Evolutionary conservation across 257 asterid genomes (phyloP).

Genomic region (Orobanche coerulescens): DNA sequence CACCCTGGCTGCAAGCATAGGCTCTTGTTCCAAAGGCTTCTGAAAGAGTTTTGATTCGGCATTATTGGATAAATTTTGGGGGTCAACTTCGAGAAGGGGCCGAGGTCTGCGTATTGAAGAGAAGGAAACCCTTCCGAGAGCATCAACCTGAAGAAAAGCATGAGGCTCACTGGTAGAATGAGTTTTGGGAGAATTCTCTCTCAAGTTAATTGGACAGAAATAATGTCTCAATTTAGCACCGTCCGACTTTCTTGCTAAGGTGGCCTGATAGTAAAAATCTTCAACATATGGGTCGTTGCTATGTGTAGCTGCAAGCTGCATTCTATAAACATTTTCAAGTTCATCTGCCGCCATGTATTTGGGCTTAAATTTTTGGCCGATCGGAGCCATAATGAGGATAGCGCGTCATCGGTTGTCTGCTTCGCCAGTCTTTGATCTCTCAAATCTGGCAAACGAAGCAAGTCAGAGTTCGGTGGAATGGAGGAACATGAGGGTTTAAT

Average conservation of each 20-base stretch:
- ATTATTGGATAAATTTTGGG: slow-evolving; percentile 7
- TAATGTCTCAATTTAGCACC: slow-evolving; percentile 74
- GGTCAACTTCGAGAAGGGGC: slow-evolving; percentile 85
- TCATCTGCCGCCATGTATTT: slow-evolving; percentile 84
- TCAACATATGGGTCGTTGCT: slow-evolving; percentile 89
- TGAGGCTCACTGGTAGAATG: slow-evolving; percentile 76
- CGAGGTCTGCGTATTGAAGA: slow-evolving; percentile 93
- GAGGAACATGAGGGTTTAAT: slow-evolving; percentile 43
- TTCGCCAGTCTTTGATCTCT: slow-evolving; percentile 74
- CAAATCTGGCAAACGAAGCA: slow-evolving; percentile 55
- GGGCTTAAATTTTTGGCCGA: slow-evolving; percentile 61
- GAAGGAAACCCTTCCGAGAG: slow-evolving; percentile 86
- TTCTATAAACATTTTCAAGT: slow-evolving; percentile 70
- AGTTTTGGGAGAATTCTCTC: slow-evolving; percentile 53
- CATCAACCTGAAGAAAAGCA: slow-evolving; percentile 88
- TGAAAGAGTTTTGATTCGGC: slow-evolving; percentile 48
- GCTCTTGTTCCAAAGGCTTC: slow-evolving; percentile 96
- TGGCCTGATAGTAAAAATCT: slow-evolving; percentile 89
- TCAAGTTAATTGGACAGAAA: slow-evolving; percentile 68
- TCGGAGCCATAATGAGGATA: slow-evolving; percentile 49
- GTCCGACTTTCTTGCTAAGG: slow-evolving; percentile 68
- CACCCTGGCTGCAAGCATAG: slow-evolving; percentile 95
- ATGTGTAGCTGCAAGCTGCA: slow-evolving; percentile 88
- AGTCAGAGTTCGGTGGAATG: slow-evolving; percentile 59
- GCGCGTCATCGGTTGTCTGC: slow-evolving; percentile 46